A percentile compares a stretch with the other conserved stretches of the same genome.
These are phyloP conservation scores for Calocera viscosa DNA, from an alignment of 768 basidiomycete species.

Conservation along the genomic window DNA sequence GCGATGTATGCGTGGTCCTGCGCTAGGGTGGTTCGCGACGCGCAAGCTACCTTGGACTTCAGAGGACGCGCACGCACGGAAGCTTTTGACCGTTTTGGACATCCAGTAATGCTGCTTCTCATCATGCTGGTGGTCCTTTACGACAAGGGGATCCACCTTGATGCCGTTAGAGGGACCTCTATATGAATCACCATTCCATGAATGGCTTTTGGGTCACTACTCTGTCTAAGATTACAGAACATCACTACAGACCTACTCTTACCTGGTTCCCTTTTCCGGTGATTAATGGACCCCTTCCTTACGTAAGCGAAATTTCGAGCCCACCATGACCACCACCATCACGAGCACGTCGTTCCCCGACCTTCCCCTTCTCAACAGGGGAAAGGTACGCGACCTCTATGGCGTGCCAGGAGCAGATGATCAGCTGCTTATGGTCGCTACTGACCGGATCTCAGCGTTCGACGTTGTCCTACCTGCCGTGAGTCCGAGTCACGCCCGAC, in stretches of 20 bases:
- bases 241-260: too few species aligned
- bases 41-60: not conserved
- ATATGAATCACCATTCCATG: not conserved
- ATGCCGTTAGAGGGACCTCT: too few species aligned
- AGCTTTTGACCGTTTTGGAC: not conserved
- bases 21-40: constrained; percentile 2
- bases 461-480: constrained; percentile 92
- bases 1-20: not conserved
- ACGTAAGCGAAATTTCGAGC: constrained; percentile 7
- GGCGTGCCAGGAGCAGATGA: constrained; percentile 24
- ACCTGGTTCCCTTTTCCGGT: too few species aligned
- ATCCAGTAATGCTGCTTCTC: too few species aligned
- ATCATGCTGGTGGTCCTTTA: too few species aligned
- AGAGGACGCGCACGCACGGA: constrained; percentile 9
- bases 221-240: too few species aligned
- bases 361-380: constrained; percentile 64
- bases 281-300: not conserved
- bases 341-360: constrained; percentile 26
- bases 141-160: too few species aligned
- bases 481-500: constrained; percentile 26
- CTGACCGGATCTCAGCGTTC: constrained; percentile 92
- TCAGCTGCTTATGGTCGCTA: constrained; percentile 77
- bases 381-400: constrained; percentile 97
- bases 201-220: not conserved
- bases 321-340: constrained; percentile 8